Evolutionary conservation across 495 filamentous ascomycete species (phyloP).

Genomic region (Elasticomyces elasticus): DNA sequence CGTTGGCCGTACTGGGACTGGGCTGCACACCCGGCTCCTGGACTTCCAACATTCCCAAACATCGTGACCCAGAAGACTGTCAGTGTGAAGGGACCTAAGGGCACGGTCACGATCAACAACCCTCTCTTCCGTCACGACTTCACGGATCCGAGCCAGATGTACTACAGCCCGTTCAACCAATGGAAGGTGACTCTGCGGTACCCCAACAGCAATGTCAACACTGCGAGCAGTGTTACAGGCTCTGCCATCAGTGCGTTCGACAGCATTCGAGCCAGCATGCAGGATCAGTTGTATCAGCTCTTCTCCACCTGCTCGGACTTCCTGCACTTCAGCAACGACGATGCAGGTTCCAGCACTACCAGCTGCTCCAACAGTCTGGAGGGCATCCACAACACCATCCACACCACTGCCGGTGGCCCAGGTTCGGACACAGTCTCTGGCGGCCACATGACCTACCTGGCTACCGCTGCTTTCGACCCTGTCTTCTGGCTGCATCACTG

Average conservation of each 20-base stretch:
- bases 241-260: slow-evolving; percentile 16
- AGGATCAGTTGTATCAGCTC: slow-evolving; percentile 24
- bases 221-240: slow-evolving; percentile 10
- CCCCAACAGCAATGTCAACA: slow-evolving; percentile 15
- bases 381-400: slow-evolving; percentile 26
- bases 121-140: slow-evolving; percentile 23
- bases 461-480: slow-evolving; percentile 22
- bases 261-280: slow-evolving; percentile 19
- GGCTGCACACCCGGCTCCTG: slow-evolving; percentile 15
- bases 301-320: slow-evolving; percentile 21
- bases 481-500: slow-evolving; percentile 27
- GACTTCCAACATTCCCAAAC: slow-evolving; percentile 8
- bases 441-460: slow-evolving; percentile 27
- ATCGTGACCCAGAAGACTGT: slow-evolving; percentile 7
- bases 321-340: slow-evolving; percentile 21
- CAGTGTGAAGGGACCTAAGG: slow-evolving; percentile 16
- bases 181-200: slow-evolving; percentile 24
- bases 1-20: slow-evolving; percentile 25
- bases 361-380: slow-evolving; percentile 25
- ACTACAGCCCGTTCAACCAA: slow-evolving; percentile 16
- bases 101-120: slow-evolving; percentile 19
- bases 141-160: slow-evolving; percentile 11
- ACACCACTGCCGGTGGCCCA: slow-evolving; percentile 19
- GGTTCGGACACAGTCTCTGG: slow-evolving; percentile 6
- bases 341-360: slow-evolving; percentile 16